Percentiles rank a stretch among this genome's conserved stretches.
These are phyloP conservation scores for Xylariaceae sp. DNA, from an alignment of 2,329 filamentous ascomycete genomes.

Conservation along the genomic window DNA sequence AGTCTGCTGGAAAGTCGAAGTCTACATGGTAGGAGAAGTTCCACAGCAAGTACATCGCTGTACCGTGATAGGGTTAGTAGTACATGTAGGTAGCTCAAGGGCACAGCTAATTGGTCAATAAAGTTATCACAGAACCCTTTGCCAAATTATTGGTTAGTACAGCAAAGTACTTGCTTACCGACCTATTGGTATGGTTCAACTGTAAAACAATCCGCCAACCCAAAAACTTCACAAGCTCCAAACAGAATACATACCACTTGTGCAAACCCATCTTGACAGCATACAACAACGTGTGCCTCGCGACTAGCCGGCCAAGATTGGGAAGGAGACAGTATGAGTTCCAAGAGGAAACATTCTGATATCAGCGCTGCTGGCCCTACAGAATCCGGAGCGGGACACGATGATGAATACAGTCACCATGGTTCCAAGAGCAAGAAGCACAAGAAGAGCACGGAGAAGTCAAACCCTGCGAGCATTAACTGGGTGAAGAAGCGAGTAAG, in stretches of 20 bases:
- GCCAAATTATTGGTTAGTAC: not conserved
- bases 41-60: too few species aligned
- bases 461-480: slow-evolving; percentile 46
- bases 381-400: slow-evolving; percentile 11
- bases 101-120: too few species aligned
- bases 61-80: too few species aligned
- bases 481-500: slow-evolving; percentile 67
- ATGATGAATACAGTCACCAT: slow-evolving; percentile 12
- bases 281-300: too few species aligned
- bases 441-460: slow-evolving; percentile 34
- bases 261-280: too few species aligned
- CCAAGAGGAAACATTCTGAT: slow-evolving; percentile 30
- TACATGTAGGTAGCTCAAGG: too few species aligned
- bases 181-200: not conserved
- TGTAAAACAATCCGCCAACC: not conserved
- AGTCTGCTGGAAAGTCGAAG: too few species aligned
- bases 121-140: not conserved
- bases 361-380: slow-evolving; percentile 19
- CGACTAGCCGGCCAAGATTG: too few species aligned
- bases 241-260: too few species aligned
- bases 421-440: slow-evolving; percentile 32
- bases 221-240: too few species aligned
- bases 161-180: not conserved
- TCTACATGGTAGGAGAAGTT: too few species aligned
- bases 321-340: too few species aligned